Conservation (phyloP, 2,329 filamentous ascomycete genomes). For the Colletotrichum graminicola region DNA sequence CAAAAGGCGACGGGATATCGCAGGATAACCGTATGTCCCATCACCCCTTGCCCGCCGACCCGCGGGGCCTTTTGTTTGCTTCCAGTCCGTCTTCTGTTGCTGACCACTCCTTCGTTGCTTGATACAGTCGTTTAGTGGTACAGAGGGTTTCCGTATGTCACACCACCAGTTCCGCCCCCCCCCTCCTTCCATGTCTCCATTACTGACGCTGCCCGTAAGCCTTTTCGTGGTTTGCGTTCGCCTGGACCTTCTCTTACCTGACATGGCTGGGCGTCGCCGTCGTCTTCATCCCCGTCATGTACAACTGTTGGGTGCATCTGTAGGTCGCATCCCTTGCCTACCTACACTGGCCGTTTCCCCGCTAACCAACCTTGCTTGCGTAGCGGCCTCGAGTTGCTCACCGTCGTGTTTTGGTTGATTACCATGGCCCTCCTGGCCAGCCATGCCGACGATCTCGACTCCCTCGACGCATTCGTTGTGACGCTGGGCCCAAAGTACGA, state of each 20-base stretch:
- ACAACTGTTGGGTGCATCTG: conserved; percentile 44
- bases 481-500: conserved; percentile 40
- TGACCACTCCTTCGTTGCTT: conserved; percentile 20
- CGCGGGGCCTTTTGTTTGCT: not conserved
- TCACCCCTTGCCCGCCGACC: not conserved
- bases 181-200: not conserved
- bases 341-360: no score
- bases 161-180: conserved; percentile 7
- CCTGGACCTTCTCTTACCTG: conserved; percentile 43
- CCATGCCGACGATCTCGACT: conserved; percentile 43
- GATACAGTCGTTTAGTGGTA: conserved; percentile 41
- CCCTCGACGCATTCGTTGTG: conserved; percentile 39
- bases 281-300: conserved; percentile 41
- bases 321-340: not conserved
- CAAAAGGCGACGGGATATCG: conserved; percentile 41
- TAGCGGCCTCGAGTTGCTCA: conserved; percentile 41
- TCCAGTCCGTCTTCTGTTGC: not conserved
- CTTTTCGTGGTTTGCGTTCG: conserved; percentile 42
- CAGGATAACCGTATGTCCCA: conserved; percentile 42
- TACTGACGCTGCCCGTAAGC: conserved; percentile 34
- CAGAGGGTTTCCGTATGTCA: conserved; percentile 43
- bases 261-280: conserved; percentile 41
- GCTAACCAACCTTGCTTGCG: conserved; percentile 4
- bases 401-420: conserved; percentile 42
- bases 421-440: conserved; percentile 41